Base-by-base conservation (phyloP, 148 eudicot species). In the Mesembryanthemum crystallinum region DNA sequence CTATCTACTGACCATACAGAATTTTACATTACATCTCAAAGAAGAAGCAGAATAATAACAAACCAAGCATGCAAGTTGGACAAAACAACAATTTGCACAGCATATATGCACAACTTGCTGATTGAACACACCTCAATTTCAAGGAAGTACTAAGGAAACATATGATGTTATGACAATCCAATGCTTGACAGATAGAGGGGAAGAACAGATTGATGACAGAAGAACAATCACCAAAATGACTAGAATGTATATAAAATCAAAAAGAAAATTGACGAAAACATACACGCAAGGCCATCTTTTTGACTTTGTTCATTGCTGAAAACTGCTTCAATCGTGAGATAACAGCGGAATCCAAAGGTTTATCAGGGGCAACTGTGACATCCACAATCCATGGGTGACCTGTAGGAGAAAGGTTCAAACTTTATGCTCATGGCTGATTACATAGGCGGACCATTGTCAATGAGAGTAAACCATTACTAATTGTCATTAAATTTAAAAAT, bases 361-460 rank as follows among this genome's bases (percentile, higher is more conserved):
- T 90, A 77, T 90, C 91, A 30, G 91, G 91, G n/a, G 94, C 90
- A 81, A 90, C 73, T 68, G 78, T 88, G 81, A 88, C 91, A 75
- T 90, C 94, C 79, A 88, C 87, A 66, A 90, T 90, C 94, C 94
- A 88, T 18, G 91, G 89, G 84, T 90, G 91, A 74, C 94, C 94
- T 90, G 82, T 28, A 78, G 68, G 64, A 60, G 37, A 62, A 61
- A 47, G 12, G 27, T 45, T 25, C 61, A 32, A 74, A 54, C 54
- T 27, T 51, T 29, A 67, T 28, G 37, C 59, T 76, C 32, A 11
- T 47, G 37, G 54, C 18, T 52, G 21, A 30, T 49, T 18, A 51
- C 54, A 30, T 30, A 58, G 52, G 54, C 8, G 25, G 27, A 30
- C 28, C 39, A 64, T 73, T 23, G 73, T 51, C 35, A 64, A 47